Percentiles rank a stretch among this genome's conserved stretches.
phyloP scores from a whole-genome alignment of 306 rosid genomes.

The Cercis canadensis region DNA sequence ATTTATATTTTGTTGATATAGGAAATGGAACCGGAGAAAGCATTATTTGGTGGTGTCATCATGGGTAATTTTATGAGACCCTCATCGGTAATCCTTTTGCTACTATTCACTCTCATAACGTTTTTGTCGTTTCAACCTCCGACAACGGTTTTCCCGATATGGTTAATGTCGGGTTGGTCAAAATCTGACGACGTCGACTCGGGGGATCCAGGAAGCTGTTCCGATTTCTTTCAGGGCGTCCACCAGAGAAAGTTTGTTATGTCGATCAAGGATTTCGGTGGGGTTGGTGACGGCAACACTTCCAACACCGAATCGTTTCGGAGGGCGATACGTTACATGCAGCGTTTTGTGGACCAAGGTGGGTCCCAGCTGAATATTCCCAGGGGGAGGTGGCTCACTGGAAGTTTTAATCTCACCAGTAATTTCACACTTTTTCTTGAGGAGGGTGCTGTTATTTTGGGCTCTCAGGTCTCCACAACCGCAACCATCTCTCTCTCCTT shows the following conservation, averaged over 20 bases:
- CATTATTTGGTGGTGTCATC: constrained; percentile 20
- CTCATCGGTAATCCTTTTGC: constrained; percentile 51
- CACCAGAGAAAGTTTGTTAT: constrained; percentile 45
- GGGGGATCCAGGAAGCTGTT: constrained; percentile 47
- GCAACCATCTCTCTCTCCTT: too few species aligned
- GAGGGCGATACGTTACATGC: constrained; percentile 66
- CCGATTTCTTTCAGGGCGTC: constrained; percentile 44
- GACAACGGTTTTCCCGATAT: constrained; percentile 43
- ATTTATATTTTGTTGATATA: constrained; percentile 11
- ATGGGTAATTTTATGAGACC: constrained; percentile 38
- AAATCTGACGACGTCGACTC: neutral
- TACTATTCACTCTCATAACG: constrained; percentile 56
- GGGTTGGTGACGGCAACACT: constrained; percentile 78
- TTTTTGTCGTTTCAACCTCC: constrained; percentile 61
- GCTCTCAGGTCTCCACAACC: constrained; percentile 65
- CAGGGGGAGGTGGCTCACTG: constrained; percentile 76
- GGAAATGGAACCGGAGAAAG: constrained; percentile 62
- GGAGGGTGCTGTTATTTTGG: constrained; percentile 69
- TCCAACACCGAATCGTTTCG: constrained; percentile 79
- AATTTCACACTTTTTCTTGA: constrained; percentile 89
- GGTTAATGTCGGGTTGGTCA: constrained; percentile 27
- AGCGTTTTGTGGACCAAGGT: constrained; percentile 54
- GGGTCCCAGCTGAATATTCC: constrained; percentile 88
- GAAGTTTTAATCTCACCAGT: constrained; percentile 88
- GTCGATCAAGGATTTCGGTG: constrained; percentile 84